Conservation (phyloP, 371 early-diverging fungal genomes). For the Sporodiniella umbellata region DNA sequence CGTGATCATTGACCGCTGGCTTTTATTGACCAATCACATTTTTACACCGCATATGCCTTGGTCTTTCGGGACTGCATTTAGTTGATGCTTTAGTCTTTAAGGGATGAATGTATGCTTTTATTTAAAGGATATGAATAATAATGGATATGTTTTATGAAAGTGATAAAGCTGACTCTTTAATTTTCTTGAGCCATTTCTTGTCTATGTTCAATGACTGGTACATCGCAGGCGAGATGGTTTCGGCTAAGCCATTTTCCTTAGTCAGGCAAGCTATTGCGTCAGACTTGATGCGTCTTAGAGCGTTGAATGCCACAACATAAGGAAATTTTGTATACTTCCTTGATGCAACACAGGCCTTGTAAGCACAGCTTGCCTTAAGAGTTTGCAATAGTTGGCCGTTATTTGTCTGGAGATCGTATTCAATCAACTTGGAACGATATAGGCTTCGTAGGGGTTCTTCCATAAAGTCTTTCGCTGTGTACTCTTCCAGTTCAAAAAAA, state of each 20-base stretch:
- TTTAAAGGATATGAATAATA: too few relatives aligned
- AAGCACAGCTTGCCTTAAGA: constrained; percentile 26
- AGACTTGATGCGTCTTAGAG: constrained; percentile 25
- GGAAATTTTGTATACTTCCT: constrained; percentile 23
- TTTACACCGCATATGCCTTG: too few relatives aligned
- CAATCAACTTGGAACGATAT: constrained; percentile 15
- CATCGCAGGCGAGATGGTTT: constrained; percentile 2
- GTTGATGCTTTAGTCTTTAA: too few relatives aligned
- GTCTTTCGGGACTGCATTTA: too few relatives aligned
- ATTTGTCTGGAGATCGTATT: constrained; percentile 14
- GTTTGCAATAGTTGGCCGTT: constrained; percentile 9
- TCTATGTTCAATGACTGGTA: constrained; percentile 17
- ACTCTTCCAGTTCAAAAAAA: constrained; percentile 34
- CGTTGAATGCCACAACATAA: constrained; percentile 29
- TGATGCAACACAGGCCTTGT: background rate
- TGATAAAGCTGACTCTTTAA: constrained; percentile 16
- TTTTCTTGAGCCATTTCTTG: constrained; percentile 8
- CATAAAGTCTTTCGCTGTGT: constrained; percentile 21
- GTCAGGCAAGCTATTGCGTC: constrained; percentile 10
- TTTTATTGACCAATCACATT: too few relatives aligned
- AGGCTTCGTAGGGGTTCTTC: constrained; percentile 3
- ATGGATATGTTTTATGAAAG: too few relatives aligned
- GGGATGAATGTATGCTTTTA: too few relatives aligned
- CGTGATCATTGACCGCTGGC: too few relatives aligned
- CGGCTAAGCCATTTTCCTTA: constrained; percentile 10